phyloP scores from a whole-genome alignment of 2,329 filamentous ascomycete genomes.

The Achaetomium macrosporum region DNA sequence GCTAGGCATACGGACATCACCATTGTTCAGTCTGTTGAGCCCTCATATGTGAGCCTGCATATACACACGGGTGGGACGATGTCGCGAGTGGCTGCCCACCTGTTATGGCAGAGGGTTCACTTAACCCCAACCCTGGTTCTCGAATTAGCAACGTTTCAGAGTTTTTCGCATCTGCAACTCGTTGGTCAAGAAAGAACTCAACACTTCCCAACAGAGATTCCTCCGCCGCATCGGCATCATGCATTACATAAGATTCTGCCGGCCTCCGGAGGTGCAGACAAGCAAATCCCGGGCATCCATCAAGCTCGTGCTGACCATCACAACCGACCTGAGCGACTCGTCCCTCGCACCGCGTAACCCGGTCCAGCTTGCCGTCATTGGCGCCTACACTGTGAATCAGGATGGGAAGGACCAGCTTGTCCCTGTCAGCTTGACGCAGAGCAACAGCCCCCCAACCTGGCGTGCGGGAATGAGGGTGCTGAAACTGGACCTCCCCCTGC shows the following conservation, averaged over 20 bases:
- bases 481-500: slow-evolving; percentile 31
- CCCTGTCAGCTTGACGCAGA: slow-evolving; percentile 16
- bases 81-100: too few species aligned
- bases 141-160: too few species aligned
- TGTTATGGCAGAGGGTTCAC: too few species aligned
- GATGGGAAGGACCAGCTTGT: slow-evolving; percentile 17
- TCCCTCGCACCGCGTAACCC: slow-evolving; percentile 43
- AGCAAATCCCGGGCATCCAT: slow-evolving; percentile 26
- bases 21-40: too few species aligned
- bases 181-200: too few species aligned
- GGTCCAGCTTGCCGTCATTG: slow-evolving; percentile 37
- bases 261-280: slow-evolving; percentile 37
- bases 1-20: too few species aligned
- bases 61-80: too few species aligned
- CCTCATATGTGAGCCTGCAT: too few species aligned
- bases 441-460: slow-evolving; percentile 24
- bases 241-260: slow-evolving; percentile 53
- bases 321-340: slow-evolving; percentile 52
- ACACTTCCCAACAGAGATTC: not conserved
- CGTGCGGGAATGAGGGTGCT: slow-evolving; percentile 32
- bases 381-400: slow-evolving; percentile 28
- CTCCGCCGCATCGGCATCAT: slow-evolving; percentile 29
- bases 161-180: too few species aligned
- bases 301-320: slow-evolving; percentile 47
- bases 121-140: too few species aligned